phyloP scores from a whole-genome alignment of 805 yeast species.

The Cyberlindnera suaveolens region DNA sequence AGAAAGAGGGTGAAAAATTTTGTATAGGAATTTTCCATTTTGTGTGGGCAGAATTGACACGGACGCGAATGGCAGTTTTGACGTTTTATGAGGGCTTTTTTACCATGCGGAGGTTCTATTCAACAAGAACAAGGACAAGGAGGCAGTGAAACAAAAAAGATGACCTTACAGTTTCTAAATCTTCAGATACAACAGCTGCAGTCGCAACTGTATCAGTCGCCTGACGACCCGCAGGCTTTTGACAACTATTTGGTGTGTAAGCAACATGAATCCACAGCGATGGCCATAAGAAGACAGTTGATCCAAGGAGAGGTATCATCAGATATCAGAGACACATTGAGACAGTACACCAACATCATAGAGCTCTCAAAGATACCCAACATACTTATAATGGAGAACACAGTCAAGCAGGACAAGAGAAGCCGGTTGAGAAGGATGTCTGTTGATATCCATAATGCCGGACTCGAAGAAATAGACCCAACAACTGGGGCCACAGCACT shows the following conservation, averaged over 20 bases:
- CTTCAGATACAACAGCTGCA: constrained; percentile 2
- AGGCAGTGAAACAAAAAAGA: not conserved
- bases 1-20: not conserved
- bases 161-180: not conserved
- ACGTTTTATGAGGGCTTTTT: no score
- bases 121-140: no score
- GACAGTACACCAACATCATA: constrained; percentile 5
- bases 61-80: no score
- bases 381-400: constrained; percentile 5
- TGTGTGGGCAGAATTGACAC: no score
- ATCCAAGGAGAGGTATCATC: not conserved
- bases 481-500: not conserved
- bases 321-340: not conserved
- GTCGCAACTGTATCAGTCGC: not conserved
- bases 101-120: no score
- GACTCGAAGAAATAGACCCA: not conserved
- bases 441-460: constrained; percentile 16
- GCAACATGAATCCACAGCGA: constrained; percentile 5
- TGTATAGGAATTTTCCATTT: no score
- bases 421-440: constrained; percentile 14
- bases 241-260: constrained; percentile 9
- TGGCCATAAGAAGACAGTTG: not conserved
- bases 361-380: constrained; percentile 7
- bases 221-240: constrained; percentile 7
- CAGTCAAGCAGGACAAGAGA: constrained; percentile 4